Base-by-base conservation (phyloP, 73 alveolate species). In the Durusdinium trenchii region DNA sequence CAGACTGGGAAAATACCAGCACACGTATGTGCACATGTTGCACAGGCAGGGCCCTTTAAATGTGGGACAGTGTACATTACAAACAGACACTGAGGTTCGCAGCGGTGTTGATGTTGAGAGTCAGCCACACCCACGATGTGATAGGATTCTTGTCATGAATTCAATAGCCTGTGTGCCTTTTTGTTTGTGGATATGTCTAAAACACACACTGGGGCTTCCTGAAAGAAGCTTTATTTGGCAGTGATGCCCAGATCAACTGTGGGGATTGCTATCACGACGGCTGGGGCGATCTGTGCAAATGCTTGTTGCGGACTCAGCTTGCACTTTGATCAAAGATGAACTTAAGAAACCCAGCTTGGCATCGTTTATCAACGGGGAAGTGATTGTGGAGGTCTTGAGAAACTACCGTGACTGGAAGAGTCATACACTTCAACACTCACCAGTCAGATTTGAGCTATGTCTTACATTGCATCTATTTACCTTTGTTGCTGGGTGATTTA, bases 191-290 rank as follows among this genome's bases (percentile, higher is more conserved):
- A 6, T n/a, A n/a, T n/a, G n/a, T n/a, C 6, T 18, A 36, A 9
- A 38, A 6, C 40, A 38, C 52, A 36, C n/a, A n/a, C n/a, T 6
- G 20, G 20, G 7, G 84, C 28, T n/a, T n/a, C 40, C 35, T 48
- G 51, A 32, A 48, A n/a, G 20, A 73, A 9, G n/a, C 51, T 4
- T 5, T 73, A 38, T 40, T 73, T 23, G 6, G 36, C 28, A 9
- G n/a, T 73, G 32, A 16, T 57, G 2, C 94, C 20, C 16, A 83
- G 94, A 83, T 32, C 94, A 83, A 12, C 38, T 83, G 10, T 83
- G 94, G 94, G 94, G 94, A 18, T n/a, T 83, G 75, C 50, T 83
- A 36, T 18, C 46, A 16, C 69, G 94, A 10, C 32, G 94, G 32
- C 45, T 83, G 94, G 47, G 94, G 9, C 45, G 73, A 18, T 9